Evolutionary conservation across 805 yeast genomes (phyloP), one percentile per base, ranked within the genome.

Genomic region (Monosporozyma aquatica): DNA sequence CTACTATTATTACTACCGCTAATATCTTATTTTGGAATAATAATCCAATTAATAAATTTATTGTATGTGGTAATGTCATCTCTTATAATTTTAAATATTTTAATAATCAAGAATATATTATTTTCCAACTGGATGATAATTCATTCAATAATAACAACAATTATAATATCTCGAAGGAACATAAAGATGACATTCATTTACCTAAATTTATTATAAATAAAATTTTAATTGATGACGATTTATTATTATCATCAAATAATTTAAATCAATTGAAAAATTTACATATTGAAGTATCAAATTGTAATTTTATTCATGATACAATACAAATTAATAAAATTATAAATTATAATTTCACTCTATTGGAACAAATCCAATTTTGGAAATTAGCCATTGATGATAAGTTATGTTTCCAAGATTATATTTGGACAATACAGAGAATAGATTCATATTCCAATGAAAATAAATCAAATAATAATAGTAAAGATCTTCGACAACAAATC

Each of bases 1-100:
- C n/a, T n/a, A n/a, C n/a, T n/a, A n/a, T n/a, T n/a, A n/a, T n/a
- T n/a, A n/a, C n/a, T n/a, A n/a, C n/a, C n/a, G n/a, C 17, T 3
- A 4, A 28, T 13, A 14, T 9, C 4, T 43, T 63, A 3, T 48
- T 74, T 53, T 52, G 62, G 29, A 52, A 54, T 1, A 74, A 74
- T 45, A 70, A 72, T 52, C 79, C 79, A 0, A 39, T 73, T 2
- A 47, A 53, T 15, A 49, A 49, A 17, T 49, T 74, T 0, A 47
- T 49, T 11, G 43, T 74, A 0, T 37, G 56, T 27, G 79, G 77
- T 0, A 50, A 54, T 13, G 52, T 71, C 3, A 47, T 58, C 2
- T 64, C 65, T 21, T 39, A 49, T 46, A 30, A 55, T 41, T 44
- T 52, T 51, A 46, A 40, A 43, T 20, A 42, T 20, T 50, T 48